phyloP scores from a whole-genome alignment of 2,329 filamentous ascomycete species.

The Blastomyces silverae region DNA sequence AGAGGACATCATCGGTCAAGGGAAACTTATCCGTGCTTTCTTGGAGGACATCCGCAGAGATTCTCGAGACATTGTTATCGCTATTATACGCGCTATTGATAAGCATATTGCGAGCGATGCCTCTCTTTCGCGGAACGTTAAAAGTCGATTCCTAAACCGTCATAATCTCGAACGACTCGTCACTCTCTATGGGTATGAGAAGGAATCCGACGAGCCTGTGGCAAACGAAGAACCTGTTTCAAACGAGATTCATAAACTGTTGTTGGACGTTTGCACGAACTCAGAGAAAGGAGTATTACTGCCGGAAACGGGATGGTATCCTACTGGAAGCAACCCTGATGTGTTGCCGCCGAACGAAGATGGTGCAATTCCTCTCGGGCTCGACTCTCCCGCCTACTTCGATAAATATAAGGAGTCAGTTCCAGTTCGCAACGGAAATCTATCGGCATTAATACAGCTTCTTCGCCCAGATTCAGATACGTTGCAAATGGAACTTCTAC shows the following conservation, averaged over 20 bases:
- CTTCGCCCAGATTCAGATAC: conserved; percentile 77
- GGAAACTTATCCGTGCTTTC: conserved; percentile 60
- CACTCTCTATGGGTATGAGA: conserved; percentile 57
- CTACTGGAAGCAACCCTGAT: conserved; percentile 59
- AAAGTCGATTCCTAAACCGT: conserved; percentile 68
- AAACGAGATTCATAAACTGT: conserved; percentile 65
- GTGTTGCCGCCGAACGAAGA: conserved; percentile 44
- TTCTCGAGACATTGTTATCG: conserved; percentile 63
- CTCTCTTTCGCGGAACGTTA: conserved; percentile 64
- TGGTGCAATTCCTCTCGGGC: conserved; percentile 53
- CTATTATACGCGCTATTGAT: conserved; percentile 66
- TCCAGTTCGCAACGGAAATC: conserved; percentile 68
- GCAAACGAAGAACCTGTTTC: conserved; percentile 48
- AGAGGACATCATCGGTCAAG: conserved; percentile 72
- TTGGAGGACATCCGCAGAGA: conserved; percentile 74
- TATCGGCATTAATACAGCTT: conserved; percentile 71
- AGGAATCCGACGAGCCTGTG: conserved; percentile 42
- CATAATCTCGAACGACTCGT: conserved; percentile 66
- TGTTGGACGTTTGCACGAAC: conserved; percentile 68
- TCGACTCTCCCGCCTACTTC: conserved; percentile 64
- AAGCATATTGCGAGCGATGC: conserved; percentile 66
- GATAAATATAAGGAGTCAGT: conserved; percentile 60
- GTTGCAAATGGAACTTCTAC: conserved; percentile 72
- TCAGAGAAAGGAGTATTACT: conserved; percentile 66
- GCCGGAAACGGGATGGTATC: conserved; percentile 76